Percentiles rank a stretch among this genome's conserved stretches.
Conservation (phyloP, 106 monocot species). For the Dioscorea alata region DNA sequence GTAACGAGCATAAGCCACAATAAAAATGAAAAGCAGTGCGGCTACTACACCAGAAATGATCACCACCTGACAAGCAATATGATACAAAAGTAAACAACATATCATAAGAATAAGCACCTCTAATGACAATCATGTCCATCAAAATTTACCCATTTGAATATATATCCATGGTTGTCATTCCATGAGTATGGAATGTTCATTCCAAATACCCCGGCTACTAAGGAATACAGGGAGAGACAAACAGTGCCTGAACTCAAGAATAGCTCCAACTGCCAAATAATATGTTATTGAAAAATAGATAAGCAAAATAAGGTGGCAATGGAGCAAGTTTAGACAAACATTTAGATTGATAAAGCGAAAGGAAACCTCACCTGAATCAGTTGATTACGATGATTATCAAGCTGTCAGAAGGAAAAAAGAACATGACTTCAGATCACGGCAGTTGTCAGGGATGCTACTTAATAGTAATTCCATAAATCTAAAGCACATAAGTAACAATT, state of each 20-base stretch:
- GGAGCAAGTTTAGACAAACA: background rate
- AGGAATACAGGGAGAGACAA: constrained; percentile 69
- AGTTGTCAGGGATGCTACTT: background rate
- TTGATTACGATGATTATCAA: constrained; percentile 98
- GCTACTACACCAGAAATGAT: constrained; percentile 37
- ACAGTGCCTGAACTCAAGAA: constrained; percentile 88
- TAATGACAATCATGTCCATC: too few relatives aligned
- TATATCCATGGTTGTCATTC: constrained; percentile 62
- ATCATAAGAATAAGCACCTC: background rate
- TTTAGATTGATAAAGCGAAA: background rate
- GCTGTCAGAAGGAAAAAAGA: constrained; percentile 22
- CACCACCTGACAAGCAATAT: constrained; percentile 47
- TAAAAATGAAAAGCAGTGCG: constrained; percentile 44
- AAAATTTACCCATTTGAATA: constrained; percentile 53
- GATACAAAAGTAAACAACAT: background rate
- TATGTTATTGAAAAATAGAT: background rate
- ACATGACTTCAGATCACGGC: background rate
- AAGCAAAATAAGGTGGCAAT: background rate
- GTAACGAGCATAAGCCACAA: constrained; percentile 76
- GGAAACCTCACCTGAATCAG: constrained; percentile 75
- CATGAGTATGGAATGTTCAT: constrained; percentile 97
- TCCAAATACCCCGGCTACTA: constrained; percentile 90
- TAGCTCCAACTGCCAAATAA: constrained; percentile 61
- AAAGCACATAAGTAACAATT: background rate
- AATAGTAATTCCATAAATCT: background rate